Conservation (phyloP, 2,329 filamentous ascomycete species). For the Neofusicoccum sp. region DNA sequence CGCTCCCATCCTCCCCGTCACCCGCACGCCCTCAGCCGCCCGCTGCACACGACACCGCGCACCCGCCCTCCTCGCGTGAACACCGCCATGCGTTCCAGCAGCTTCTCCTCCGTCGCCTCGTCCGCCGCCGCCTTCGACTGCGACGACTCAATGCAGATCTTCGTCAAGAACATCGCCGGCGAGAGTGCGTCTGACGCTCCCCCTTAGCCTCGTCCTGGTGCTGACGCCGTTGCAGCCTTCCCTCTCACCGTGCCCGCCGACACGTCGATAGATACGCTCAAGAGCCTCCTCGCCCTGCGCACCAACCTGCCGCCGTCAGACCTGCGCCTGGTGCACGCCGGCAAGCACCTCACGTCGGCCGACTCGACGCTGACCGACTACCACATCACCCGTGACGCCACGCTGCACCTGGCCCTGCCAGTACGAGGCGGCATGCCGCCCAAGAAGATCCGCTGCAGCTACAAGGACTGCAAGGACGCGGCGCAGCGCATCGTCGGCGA, state of each 20-base stretch:
- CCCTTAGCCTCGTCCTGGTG: constrained; percentile 27
- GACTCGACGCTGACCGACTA: constrained; percentile 49
- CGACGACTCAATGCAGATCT: constrained; percentile 61
- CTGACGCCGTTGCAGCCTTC: constrained; percentile 51
- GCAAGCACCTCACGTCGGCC: constrained; percentile 55
- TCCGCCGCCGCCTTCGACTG: constrained; percentile 45
- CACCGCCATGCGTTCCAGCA: constrained; percentile 27
- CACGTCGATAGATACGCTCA: constrained; percentile 59
- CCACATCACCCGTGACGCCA: constrained; percentile 53
- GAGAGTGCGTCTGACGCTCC: constrained; percentile 52
- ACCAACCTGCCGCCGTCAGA: constrained; percentile 55
- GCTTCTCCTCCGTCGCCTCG: constrained; percentile 47
- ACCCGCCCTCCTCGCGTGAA: not conserved
- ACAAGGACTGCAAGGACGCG: constrained; percentile 83
- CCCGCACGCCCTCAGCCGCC: not conserved
- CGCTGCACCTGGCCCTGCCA: constrained; percentile 58
- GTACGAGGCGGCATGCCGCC: constrained; percentile 61
- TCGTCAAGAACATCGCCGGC: constrained; percentile 62
- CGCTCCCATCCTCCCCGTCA: not conserved
- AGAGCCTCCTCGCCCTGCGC: constrained; percentile 59
- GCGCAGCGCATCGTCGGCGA: constrained; percentile 95
- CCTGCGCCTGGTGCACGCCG: constrained; percentile 61
- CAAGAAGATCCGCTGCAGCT: constrained; percentile 82
- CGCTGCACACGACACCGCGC: not conserved
- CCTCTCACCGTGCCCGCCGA: constrained; percentile 57